These are phyloP conservation scores for Lipomyces orientalis DNA, from an alignment of 805 yeast genomes.

Conservation along the genomic window DNA sequence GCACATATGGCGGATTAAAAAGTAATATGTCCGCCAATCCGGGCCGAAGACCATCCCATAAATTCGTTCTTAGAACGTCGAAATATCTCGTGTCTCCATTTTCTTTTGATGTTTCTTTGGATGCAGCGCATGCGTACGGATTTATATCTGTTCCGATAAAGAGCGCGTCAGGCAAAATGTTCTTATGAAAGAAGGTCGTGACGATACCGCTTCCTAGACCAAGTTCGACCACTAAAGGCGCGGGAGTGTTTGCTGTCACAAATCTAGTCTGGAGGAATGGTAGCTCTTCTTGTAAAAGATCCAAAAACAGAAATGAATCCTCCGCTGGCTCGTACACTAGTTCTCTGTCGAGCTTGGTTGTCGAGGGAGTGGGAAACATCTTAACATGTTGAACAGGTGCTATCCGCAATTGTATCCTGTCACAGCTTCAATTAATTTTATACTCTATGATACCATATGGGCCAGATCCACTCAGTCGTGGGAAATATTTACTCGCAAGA, in stretches of 20 bases:
- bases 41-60: conserved; percentile 57
- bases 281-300: conserved; percentile 70
- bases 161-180: conserved; percentile 59
- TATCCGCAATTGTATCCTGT: neutral
- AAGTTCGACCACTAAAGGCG: conserved; percentile 74
- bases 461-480: too few species aligned
- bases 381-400: neutral
- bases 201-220: conserved; percentile 95
- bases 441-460: neutral
- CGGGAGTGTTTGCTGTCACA: conserved; percentile 2
- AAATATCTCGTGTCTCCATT: conserved; percentile 45
- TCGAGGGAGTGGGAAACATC: conserved; percentile 83
- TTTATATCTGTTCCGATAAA: conserved; percentile 79
- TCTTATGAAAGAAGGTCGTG: conserved; percentile 70
- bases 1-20: conserved; percentile 97
- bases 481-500: too few species aligned
- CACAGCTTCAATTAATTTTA: neutral
- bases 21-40: conserved; percentile 69
- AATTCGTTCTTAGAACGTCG: conserved; percentile 62
- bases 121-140: conserved; percentile 71
- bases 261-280: conserved; percentile 42
- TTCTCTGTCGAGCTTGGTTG: conserved; percentile 61
- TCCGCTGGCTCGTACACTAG: conserved; percentile 94
- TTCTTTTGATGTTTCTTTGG: conserved; percentile 51
- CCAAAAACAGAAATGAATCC: conserved; percentile 84